phyloP scores from a whole-genome alignment of 2,329 filamentous ascomycete genomes.

The Sclerotinia minor region DNA sequence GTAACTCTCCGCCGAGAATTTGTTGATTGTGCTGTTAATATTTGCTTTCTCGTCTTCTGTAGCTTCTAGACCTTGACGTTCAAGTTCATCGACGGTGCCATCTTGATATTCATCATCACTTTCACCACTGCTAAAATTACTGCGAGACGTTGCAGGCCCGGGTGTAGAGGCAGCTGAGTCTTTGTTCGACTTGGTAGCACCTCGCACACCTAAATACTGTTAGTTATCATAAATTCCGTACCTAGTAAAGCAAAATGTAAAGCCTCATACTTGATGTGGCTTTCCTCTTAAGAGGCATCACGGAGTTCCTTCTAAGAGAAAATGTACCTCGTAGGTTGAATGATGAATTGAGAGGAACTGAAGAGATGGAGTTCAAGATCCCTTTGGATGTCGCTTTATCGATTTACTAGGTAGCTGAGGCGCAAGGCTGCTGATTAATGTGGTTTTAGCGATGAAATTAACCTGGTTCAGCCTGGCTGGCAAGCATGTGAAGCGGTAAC shows the following conservation, averaged over 20 bases:
- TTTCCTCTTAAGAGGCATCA: conserved; percentile 73
- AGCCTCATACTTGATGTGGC: conserved; percentile 53
- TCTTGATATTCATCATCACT: conserved; percentile 48
- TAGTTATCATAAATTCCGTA: conserved; percentile 38
- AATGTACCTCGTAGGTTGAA: conserved; percentile 25
- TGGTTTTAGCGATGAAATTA: background rate
- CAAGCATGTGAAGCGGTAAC: conserved; percentile 4
- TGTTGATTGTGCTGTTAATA: conserved; percentile 59
- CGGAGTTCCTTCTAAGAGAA: conserved; percentile 33
- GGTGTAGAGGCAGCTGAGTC: conserved; percentile 61
- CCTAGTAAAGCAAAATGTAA: conserved; percentile 33
- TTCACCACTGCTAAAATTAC: conserved; percentile 56
- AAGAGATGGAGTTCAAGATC: conserved; percentile 22
- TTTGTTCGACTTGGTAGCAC: conserved; percentile 55
- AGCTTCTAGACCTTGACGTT: conserved; percentile 49
- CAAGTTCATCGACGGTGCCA: conserved; percentile 17
- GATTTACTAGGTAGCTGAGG: background rate
- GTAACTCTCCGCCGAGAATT: conserved; percentile 50
- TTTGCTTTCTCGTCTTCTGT: conserved; percentile 54
- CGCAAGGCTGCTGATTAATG: conserved; percentile 27
- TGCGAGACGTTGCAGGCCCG: conserved; percentile 60
- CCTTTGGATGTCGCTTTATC: background rate
- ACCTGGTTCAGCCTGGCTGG: conserved; percentile 3
- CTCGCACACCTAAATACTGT: conserved; percentile 47
- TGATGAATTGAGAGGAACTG: conserved; percentile 15